Conservation (phyloP, 306 rosid genomes). For the Trifolium fragiferum region DNA sequence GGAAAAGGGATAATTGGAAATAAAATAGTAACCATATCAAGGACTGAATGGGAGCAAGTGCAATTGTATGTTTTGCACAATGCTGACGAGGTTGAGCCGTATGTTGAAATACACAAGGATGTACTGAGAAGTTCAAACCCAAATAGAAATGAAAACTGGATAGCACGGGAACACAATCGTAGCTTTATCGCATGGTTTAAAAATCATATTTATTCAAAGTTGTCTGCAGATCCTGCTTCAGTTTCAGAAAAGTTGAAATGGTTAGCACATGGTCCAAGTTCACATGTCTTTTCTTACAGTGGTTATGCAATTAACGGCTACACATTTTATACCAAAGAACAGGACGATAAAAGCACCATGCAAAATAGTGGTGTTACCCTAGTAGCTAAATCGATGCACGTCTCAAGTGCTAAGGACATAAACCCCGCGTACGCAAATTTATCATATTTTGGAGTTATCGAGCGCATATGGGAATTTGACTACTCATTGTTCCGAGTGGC, state of each 20-base stretch:
- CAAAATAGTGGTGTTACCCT: neutral
- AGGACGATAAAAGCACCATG: neutral
- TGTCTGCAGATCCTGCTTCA: neutral
- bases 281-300: neutral
- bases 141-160: neutral
- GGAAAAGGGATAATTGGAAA: neutral
- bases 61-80: neutral
- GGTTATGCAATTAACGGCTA: neutral
- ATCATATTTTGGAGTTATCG: neutral
- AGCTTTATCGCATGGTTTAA: neutral
- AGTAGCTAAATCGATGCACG: neutral
- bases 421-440: neutral
- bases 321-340: slow-evolving; percentile 5
- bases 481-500: neutral
- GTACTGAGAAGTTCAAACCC: neutral
- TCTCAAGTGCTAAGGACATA: neutral
- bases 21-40: neutral
- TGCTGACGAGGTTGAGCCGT: neutral
- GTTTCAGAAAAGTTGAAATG: neutral
- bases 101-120: neutral
- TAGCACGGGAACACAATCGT: neutral
- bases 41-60: neutral
- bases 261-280: neutral
- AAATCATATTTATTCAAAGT: neutral
- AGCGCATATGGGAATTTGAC: neutral